Conservation (phyloP, 108 stramenopile genomes). For the Asterionellopsis glacialis region DNA sequence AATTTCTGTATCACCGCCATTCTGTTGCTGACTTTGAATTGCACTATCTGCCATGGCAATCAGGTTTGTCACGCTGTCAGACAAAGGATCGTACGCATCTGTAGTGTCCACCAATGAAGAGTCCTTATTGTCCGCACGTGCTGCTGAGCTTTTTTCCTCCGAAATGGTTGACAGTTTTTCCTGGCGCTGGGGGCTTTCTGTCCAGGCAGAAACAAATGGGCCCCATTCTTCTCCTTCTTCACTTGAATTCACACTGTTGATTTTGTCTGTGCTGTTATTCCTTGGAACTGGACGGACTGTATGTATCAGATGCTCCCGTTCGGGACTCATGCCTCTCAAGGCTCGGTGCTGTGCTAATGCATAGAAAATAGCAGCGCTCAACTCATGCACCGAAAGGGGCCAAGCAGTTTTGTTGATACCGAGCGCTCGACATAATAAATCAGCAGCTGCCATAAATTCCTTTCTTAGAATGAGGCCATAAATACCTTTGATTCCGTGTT, state of each 20-base stretch:
- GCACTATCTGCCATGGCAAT: conserved; percentile 14
- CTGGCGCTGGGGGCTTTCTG: background rate
- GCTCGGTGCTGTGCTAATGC: conserved; percentile 89
- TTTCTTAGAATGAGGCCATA: conserved; percentile 86
- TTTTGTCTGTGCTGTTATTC: conserved; percentile 2
- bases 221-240: conserved; percentile 2
- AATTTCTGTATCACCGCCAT: too few relatives aligned
- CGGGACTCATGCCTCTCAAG: conserved; percentile 80
- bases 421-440: conserved; percentile 72
- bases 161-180: conserved; percentile 17
- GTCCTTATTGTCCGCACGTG: conserved; percentile 3
- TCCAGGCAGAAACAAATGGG: background rate
- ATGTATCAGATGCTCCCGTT: conserved; percentile 81
- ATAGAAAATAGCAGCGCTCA: conserved; percentile 96
- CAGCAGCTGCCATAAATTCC: conserved; percentile 92
- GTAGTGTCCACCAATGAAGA: conserved; percentile 37
- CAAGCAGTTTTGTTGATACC: conserved; percentile 84
- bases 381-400: conserved; percentile 88
- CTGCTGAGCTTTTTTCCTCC: conserved; percentile 9
- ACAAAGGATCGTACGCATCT: conserved; percentile 33
- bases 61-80: conserved; percentile 25
- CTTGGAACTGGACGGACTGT: conserved; percentile 20
- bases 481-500: conserved; percentile 89
- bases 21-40: background rate
- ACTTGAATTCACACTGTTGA: background rate